phyloP scores from a whole-genome alignment of 495 filamentous ascomycete genomes.

The Trichoderma erinaceum region DNA sequence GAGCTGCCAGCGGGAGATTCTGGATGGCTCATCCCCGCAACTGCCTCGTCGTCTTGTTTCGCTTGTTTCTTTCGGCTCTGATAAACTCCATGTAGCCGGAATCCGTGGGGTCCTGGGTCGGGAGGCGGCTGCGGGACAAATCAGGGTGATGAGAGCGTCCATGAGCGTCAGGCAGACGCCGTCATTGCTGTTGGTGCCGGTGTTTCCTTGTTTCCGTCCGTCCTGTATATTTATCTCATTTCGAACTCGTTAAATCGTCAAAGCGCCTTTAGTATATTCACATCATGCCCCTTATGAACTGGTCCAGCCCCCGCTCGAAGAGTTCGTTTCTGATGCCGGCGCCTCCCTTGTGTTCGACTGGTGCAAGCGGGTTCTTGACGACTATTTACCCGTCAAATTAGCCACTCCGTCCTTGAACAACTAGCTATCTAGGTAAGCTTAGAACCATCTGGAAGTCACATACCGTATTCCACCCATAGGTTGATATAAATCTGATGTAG shows the following conservation, averaged over 20 bases:
- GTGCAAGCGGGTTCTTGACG: constrained; percentile 89
- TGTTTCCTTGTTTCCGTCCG: neutral
- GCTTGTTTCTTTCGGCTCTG: neutral
- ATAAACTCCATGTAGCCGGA: neutral
- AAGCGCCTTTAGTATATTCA: constrained; percentile 23
- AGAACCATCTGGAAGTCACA: constrained; percentile 20
- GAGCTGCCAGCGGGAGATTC: neutral
- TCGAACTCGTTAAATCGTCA: neutral
- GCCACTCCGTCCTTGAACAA: constrained; percentile 3
- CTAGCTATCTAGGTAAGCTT: neutral
- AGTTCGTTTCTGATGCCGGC: constrained; percentile 88
- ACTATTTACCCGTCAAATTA: constrained; percentile 44
- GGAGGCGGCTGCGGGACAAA: neutral
- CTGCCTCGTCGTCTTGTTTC: neutral
- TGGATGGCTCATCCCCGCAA: neutral
- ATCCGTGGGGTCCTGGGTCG: neutral
- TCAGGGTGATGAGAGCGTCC: neutral
- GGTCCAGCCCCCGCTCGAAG: constrained; percentile 86
- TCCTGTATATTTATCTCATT: neutral
- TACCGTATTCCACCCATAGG: constrained; percentile 92
- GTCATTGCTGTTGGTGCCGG: neutral
- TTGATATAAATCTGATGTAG: constrained; percentile 98
- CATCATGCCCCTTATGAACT: constrained; percentile 59
- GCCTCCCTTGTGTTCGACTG: constrained; percentile 81
- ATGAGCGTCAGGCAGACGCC: neutral